phyloP scores from a whole-genome alignment of 2,329 filamentous ascomycete species.

The Fusarium sarcochroum region DNA sequence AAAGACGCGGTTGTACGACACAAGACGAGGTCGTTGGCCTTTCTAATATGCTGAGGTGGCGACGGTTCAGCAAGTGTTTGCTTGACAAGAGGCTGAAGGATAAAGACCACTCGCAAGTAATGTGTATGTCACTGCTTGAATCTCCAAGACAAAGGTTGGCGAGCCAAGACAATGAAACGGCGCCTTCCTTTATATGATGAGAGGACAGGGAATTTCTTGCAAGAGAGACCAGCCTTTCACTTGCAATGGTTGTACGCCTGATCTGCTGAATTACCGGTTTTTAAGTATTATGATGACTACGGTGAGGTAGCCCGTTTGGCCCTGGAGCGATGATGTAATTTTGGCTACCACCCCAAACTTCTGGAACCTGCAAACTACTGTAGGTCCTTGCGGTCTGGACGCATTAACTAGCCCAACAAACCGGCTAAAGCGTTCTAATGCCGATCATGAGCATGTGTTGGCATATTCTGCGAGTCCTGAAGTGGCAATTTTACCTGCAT shows the following conservation, averaged over 20 bases:
- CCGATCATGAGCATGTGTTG: slow-evolving; percentile 33
- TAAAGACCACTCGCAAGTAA: slow-evolving; percentile 11
- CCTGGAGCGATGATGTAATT: slow-evolving; percentile 48
- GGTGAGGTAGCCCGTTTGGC: slow-evolving; percentile 38
- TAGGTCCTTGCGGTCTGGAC: slow-evolving; percentile 8
- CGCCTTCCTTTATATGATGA: slow-evolving; percentile 16
- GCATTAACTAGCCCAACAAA: slow-evolving; percentile 24
- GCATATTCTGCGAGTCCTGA: slow-evolving; percentile 13
- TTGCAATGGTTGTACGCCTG: slow-evolving; percentile 13
- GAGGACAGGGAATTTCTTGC: slow-evolving; percentile 8
- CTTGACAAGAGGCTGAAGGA: slow-evolving; percentile 9
- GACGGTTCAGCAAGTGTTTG: slow-evolving; percentile 1
- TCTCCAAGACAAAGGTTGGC: slow-evolving; percentile 29
- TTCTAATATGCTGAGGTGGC: slow-evolving; percentile 7
- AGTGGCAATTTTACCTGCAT: slow-evolving; percentile 28
- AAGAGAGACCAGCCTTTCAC: slow-evolving; percentile 10
- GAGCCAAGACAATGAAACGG: slow-evolving; percentile 20
- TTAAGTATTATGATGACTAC: slow-evolving; percentile 31
- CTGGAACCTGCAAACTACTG: slow-evolving; percentile 32
- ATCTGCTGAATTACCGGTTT: slow-evolving; percentile 40
- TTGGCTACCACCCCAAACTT: slow-evolving; percentile 24
- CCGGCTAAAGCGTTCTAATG: slow-evolving; percentile 27
- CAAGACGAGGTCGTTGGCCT: neutral
- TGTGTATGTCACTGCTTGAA: slow-evolving; percentile 20
- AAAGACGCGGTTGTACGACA: neutral